Conservation (phyloP, 2,329 filamentous ascomycete species). For the Phaeosphaeriaceae sp. region DNA sequence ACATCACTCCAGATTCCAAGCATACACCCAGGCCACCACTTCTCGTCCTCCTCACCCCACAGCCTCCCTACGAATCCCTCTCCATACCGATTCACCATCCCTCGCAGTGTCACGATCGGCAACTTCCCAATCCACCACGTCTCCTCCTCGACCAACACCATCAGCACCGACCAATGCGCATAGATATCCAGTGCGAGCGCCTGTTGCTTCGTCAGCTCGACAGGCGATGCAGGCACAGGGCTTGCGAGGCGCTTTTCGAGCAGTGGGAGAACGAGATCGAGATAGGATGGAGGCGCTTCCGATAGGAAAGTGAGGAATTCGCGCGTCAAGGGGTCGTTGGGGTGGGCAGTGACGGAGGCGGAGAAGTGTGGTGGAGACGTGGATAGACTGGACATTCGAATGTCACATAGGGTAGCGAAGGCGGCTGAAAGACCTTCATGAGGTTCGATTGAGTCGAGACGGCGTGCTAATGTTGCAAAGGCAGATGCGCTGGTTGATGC, state of each 20-base stretch:
- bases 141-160: constrained; percentile 30
- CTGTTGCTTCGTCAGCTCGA: constrained; percentile 15
- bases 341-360: neutral
- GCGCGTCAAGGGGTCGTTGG: constrained; percentile 6
- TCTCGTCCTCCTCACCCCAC: neutral
- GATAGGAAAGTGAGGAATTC: constrained; percentile 17
- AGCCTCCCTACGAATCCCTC: constrained; percentile 10
- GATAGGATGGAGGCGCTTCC: constrained; percentile 9
- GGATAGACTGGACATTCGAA: constrained; percentile 1
- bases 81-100: constrained; percentile 25
- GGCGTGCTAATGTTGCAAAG: constrained; percentile 8
- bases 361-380: neutral
- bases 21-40: constrained; percentile 8
- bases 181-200: constrained; percentile 29
- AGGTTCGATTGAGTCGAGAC: constrained; percentile 6
- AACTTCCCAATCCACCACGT: constrained; percentile 29
- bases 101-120: constrained; percentile 18
- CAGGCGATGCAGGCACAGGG: neutral
- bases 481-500: constrained; percentile 12
- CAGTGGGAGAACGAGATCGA: constrained; percentile 15
- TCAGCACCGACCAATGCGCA: constrained; percentile 28
- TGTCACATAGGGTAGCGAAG: neutral
- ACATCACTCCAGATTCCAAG: neutral
- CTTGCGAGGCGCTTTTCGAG: constrained; percentile 17
- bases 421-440: neutral